Evolutionary conservation across 192 early-diverging fungal species (phyloP).

Genomic region (Entophlyctis helioformis): DNA sequence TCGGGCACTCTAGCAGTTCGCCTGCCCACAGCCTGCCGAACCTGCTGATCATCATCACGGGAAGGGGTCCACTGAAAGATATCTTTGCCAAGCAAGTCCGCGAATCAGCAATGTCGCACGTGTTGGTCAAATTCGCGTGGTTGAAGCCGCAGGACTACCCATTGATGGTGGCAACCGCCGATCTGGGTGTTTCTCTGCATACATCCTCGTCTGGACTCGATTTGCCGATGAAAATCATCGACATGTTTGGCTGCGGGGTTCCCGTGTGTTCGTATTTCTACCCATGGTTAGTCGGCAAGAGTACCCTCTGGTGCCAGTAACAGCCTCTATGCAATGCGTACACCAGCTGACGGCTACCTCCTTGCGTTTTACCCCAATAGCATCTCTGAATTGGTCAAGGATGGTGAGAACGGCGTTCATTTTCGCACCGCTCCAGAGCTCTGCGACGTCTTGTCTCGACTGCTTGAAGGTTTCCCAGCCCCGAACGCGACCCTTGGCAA

Average conservation of each 20-base stretch:
- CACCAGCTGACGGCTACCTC: too few relatives aligned
- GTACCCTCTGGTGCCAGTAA: too few relatives aligned
- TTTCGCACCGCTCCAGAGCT: too few relatives aligned
- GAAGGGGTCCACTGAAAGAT: constrained; percentile 72
- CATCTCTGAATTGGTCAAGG: too few relatives aligned
- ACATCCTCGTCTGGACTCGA: constrained; percentile 91
- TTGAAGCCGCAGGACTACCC: constrained; percentile 74
- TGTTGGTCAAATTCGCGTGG: constrained; percentile 70
- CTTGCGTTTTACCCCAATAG: too few relatives aligned
- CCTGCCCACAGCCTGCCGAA: constrained; percentile 3
- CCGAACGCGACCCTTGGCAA: too few relatives aligned
- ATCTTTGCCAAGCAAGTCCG: constrained; percentile 56
- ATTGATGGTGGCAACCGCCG: constrained; percentile 68
- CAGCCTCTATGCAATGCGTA: too few relatives aligned
- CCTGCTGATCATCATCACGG: constrained; percentile 80
- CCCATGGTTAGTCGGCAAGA: constrained; percentile 7
- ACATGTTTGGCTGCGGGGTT: constrained; percentile 94
- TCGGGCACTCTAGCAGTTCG: background rate
- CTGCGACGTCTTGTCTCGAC: too few relatives aligned
- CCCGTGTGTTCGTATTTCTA: constrained; percentile 67
- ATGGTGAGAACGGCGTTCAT: too few relatives aligned
- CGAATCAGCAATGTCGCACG: constrained; percentile 31
- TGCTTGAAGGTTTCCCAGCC: too few relatives aligned
- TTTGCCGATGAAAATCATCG: constrained; percentile 96
- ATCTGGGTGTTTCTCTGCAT: constrained; percentile 88